Base-by-base conservation (phyloP, 768 basidiomycete genomes). In the Botryobasidium botryosum region DNA sequence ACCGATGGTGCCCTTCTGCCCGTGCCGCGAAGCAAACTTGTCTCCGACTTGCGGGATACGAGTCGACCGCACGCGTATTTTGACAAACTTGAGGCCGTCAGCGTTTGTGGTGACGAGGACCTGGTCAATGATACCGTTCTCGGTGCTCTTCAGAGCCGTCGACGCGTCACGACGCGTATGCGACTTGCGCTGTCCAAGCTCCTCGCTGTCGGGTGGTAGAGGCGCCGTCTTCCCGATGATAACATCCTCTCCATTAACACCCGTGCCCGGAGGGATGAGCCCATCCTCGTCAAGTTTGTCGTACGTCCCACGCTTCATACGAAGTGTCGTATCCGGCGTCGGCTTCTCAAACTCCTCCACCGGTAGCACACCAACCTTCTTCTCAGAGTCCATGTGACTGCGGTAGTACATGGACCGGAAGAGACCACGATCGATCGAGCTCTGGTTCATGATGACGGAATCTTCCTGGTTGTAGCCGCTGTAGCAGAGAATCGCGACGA, bases 361-460 rank as follows among this genome's bases (percentile, higher is more conserved):
- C 56, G 81, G 79, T 53, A 87, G 77, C 15, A 90, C 71, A 18
- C 94, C 94, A 52, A 80, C 82, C 64, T 85, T 87, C 72, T 97
- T 96, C 67, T 97, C 94, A 42, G 90, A 70, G 62, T 99, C 94
- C 79, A 91, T 94, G 58, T 96, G 96, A 55, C 88, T 88, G 54
- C 94, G 77, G 60, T 96, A 97, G 62, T 97, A 99, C 55, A 99
- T 84, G 68, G 88, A 92, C 29, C 92, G 77, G 80, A 99, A 99
- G 25, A 99, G 71, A 48, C 94, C 92, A 47, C 94, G 84, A 58
- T 99, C 92, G 53, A 99, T 84, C 23, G 94, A 92, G 54, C 84
- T 88, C 64, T 99, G 94, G 60, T 97, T 97, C 92, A 99, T 96
- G 65, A 99, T 97, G 64, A 99, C 94, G 51, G 94, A 99, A 72